These are phyloP conservation scores for Platanus orientalis DNA, from an alignment of 164 flowering plant genomes.

Conservation along the genomic window DNA sequence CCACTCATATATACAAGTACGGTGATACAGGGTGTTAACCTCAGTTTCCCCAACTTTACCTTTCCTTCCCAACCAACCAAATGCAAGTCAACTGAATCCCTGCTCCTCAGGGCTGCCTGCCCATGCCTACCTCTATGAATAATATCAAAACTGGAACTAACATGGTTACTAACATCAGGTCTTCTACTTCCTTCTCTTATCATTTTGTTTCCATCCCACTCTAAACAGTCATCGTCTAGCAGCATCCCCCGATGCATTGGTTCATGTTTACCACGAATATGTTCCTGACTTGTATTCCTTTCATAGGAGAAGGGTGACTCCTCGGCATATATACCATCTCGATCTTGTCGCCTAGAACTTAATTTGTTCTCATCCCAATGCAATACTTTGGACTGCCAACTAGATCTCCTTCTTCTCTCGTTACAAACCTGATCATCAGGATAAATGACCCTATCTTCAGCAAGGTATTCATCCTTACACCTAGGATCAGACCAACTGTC, in stretches of 20 bases:
- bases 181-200: slow-evolving; percentile 18
- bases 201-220: slow-evolving; percentile 14
- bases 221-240: slow-evolving; percentile 16
- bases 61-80: slow-evolving; percentile 47
- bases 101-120: slow-evolving; percentile 27
- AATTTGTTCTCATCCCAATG: slow-evolving; percentile 19
- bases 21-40: slow-evolving; percentile 28
- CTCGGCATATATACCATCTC: slow-evolving; percentile 16
- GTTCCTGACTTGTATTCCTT: slow-evolving; percentile 23
- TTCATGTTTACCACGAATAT: slow-evolving; percentile 19
- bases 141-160: slow-evolving; percentile 19
- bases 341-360: slow-evolving; percentile 20
- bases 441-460: slow-evolving; percentile 14
- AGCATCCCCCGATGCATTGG: slow-evolving; percentile 11
- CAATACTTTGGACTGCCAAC: slow-evolving; percentile 16
- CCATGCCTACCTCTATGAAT: slow-evolving; percentile 22
- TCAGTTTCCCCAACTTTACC: slow-evolving; percentile 54
- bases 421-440: slow-evolving; percentile 13
- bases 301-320: slow-evolving; percentile 20
- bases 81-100: slow-evolving; percentile 39
- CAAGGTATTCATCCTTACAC: slow-evolving; percentile 12
- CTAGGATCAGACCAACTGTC: slow-evolving; percentile 12
- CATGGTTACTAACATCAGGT: slow-evolving; percentile 6
- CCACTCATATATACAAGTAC: slow-evolving; percentile 29
- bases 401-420: slow-evolving; percentile 19